Evolutionary conservation across 78 protist genomes (phyloP), one percentile per base, ranked within the genome.

Genomic region (Polysphondylium violaceum): DNA sequence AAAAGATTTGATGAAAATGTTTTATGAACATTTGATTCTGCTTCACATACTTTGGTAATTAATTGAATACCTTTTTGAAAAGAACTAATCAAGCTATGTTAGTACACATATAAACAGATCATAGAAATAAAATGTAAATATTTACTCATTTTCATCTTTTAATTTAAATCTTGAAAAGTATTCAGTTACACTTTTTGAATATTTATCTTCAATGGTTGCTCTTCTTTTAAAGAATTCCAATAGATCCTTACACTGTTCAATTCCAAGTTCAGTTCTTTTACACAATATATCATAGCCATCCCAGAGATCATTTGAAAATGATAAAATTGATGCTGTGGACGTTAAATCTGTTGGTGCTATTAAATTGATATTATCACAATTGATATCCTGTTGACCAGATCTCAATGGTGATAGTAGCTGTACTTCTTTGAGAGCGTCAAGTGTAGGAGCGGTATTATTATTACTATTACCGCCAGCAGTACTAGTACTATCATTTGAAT

Each of bases 131-230:
- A n/a, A n/a, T n/a, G n/a, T n/a, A 38, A 25, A 41, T 35, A 79
- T 76, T 17, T 83, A 83, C 91, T 83, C 91, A 25, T 74, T 44
- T 8, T 83, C 91, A 59, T 83, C 91, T 69, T 83, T 83, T 55
- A 69, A 44, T 69, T 59, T 83, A 31, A 69, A 83, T 44, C 69
- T 83, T 21, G 91, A 69, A 38, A 83, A 58, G 3, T 55, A 50
- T 1, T 79, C 74, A 27, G 56, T 17, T 2, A 79, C 53, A 59
- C n/a, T 71, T 43, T 83, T 83, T 40, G 91, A 31, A 44, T 69
- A 83, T 59, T 56, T 83, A 19, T 69, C 91, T 69, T 83, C 91
- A 11, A 69, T 21, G 1, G 78, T 21, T 35, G 79, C 91, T 40
- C 91, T 31, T 53, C 69, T 83, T 43, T 83, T 83, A 56, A 83